A percentile compares a stretch with the other conserved stretches of the same genome.
phyloP scores from a whole-genome alignment of 306 rosid genomes.

The Medicago lupulina region DNA sequence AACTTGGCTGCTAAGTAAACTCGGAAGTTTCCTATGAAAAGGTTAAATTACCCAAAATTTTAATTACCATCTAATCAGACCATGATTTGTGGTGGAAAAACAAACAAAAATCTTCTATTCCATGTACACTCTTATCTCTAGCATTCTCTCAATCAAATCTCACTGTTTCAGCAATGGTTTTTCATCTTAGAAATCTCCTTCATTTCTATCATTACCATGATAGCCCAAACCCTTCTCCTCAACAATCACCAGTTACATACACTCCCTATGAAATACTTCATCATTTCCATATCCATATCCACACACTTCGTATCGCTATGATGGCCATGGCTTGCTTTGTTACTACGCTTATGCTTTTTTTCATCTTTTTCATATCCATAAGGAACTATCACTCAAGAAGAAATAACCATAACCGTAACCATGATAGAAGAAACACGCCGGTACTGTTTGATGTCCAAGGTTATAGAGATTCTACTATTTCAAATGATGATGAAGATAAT shows the following conservation, averaged over 20 bases:
- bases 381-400: conserved; percentile 18
- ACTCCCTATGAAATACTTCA: neutral
- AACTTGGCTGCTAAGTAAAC: neutral
- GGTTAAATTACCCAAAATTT: neutral
- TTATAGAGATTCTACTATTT: conserved; percentile 31
- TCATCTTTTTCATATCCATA: neutral
- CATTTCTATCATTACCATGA: neutral
- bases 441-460: conserved; percentile 45
- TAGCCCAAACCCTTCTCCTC: conserved; percentile 39
- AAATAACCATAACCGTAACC: neutral
- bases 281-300: neutral
- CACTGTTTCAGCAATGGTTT: neutral
- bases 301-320: neutral
- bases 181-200: neutral
- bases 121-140: neutral
- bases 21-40: neutral
- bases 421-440: conserved; percentile 5
- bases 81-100: no score
- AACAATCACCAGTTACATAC: neutral
- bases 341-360: conserved; percentile 32
- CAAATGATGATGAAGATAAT: conserved; percentile 35
- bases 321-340: conserved; percentile 36
- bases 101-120: neutral
- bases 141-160: neutral
- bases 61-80: neutral